A percentile compares a stretch with the other conserved stretches of the same genome.
These are phyloP conservation scores for Lactarius akahatsu DNA, from an alignment of 768 basidiomycete genomes.

Conservation along the genomic window DNA sequence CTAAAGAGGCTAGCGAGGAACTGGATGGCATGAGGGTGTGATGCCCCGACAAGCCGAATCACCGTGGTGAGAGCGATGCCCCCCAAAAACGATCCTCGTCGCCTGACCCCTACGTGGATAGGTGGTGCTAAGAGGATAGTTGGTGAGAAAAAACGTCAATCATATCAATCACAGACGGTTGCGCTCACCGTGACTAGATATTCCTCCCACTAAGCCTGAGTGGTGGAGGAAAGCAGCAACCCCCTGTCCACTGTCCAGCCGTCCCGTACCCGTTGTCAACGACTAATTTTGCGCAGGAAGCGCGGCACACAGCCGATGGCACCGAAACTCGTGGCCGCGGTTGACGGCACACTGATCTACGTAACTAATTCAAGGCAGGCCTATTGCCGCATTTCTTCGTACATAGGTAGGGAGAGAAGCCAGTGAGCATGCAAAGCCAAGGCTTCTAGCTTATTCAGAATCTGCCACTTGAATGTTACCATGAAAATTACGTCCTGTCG, in stretches of 20 bases:
- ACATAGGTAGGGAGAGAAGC: background rate
- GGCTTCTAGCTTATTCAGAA: background rate
- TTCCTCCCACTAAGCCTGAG: background rate
- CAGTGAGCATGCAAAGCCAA: background rate
- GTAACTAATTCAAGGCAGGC: background rate
- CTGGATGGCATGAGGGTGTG: background rate
- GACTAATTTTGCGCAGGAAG: conserved; percentile 6
- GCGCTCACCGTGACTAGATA: background rate
- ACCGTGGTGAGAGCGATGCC: background rate
- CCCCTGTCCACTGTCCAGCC: background rate
- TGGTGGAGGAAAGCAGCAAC: conserved; percentile 7
- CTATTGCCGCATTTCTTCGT: background rate
- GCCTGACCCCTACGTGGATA: background rate
- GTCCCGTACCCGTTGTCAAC: conserved; percentile 9
- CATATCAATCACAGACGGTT: background rate
- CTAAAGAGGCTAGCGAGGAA: conserved; percentile 10
- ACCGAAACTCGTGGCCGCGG: background rate
- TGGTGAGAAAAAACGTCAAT: background rate
- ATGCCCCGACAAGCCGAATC: background rate
- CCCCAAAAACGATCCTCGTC: background rate
- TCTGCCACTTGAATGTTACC: background rate
- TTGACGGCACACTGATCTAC: conserved; percentile 2
- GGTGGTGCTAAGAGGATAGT: background rate
- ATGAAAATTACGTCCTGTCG: background rate
- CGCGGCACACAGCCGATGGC: conserved; percentile 11